Evolutionary conservation across 495 filamentous ascomycete genomes (phyloP).

Genomic region (Xylaria acuta): DNA sequence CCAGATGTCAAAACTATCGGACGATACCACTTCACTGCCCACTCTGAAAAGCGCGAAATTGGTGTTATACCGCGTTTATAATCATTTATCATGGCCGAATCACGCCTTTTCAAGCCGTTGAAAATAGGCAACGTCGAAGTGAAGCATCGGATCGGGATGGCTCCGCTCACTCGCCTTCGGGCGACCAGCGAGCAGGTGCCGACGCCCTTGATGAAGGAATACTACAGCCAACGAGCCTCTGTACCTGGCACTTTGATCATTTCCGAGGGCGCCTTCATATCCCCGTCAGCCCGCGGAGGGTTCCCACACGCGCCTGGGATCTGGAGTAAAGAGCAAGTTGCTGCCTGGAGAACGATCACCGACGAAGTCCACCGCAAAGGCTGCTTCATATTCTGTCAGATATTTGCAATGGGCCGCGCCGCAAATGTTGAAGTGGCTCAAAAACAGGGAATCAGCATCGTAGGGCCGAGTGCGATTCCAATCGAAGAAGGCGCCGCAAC

Average conservation of each 20-base stretch:
- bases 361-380: slow-evolving; percentile 68
- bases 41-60: neutral
- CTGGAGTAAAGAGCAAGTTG: slow-evolving; percentile 60
- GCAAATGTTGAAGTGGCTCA: slow-evolving; percentile 43
- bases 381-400: slow-evolving; percentile 63
- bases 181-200: slow-evolving; percentile 52
- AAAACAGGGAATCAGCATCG: slow-evolving; percentile 44
- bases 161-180: slow-evolving; percentile 56
- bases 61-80: neutral
- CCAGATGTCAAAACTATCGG: neutral
- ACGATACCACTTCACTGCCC: neutral
- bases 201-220: slow-evolving; percentile 53
- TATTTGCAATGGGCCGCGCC: slow-evolving; percentile 57
- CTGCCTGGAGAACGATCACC: slow-evolving; percentile 63
- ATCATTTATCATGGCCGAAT: slow-evolving; percentile 14
- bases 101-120: slow-evolving; percentile 46
- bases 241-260: slow-evolving; percentile 66
- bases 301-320: slow-evolving; percentile 63
- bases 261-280: slow-evolving; percentile 64
- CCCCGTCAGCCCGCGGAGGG: slow-evolving; percentile 26
- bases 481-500: slow-evolving; percentile 45
- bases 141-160: slow-evolving; percentile 49
- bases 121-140: slow-evolving; percentile 43
- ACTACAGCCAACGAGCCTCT: slow-evolving; percentile 66
- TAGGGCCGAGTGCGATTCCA: slow-evolving; percentile 55